These are phyloP conservation scores for Mrakiaceae sp. DNA, from an alignment of 1,284 basidiomycete genomes.

Conservation along the genomic window DNA sequence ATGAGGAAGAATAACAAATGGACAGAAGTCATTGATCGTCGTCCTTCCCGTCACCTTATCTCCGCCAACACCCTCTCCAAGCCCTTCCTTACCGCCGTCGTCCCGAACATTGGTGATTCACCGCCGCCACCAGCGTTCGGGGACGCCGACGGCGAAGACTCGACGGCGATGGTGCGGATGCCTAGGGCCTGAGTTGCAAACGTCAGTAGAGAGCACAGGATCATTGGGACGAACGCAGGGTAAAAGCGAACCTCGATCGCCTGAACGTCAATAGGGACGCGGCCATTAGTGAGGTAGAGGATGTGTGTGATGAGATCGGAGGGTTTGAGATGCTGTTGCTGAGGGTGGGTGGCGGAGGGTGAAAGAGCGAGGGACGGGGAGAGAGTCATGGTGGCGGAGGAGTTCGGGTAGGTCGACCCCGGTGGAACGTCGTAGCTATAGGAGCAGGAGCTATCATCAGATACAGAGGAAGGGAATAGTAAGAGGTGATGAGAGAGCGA, in stretches of 20 bases:
- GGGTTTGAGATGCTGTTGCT: background rate
- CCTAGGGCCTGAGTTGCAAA: conserved; percentile 23
- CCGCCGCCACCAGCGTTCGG: no score
- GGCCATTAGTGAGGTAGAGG: conserved; percentile 56
- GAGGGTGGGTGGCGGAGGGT: conserved; percentile 32
- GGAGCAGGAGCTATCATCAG: no score
- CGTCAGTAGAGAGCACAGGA: background rate
- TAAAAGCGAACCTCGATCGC: conserved; percentile 48
- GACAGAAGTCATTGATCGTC: no score
- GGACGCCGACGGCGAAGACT: no score
- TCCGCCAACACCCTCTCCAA: no score
- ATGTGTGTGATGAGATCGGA: conserved; percentile 63
- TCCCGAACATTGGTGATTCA: no score
- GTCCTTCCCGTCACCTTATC: no score
- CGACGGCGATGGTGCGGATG: conserved; percentile 22
- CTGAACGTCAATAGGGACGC: conserved; percentile 49
- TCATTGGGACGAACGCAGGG: background rate
- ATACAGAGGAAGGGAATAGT: background rate
- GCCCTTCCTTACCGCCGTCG: no score
- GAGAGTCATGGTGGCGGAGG: background rate
- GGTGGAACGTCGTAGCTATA: background rate
- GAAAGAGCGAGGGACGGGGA: conserved; percentile 40
- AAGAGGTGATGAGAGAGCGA: conserved; percentile 39
- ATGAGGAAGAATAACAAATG: no score
- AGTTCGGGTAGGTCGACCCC: no score